These are phyloP conservation scores for Smittium culicis DNA, from an alignment of 371 early-diverging fungal species.

Conservation along the genomic window DNA sequence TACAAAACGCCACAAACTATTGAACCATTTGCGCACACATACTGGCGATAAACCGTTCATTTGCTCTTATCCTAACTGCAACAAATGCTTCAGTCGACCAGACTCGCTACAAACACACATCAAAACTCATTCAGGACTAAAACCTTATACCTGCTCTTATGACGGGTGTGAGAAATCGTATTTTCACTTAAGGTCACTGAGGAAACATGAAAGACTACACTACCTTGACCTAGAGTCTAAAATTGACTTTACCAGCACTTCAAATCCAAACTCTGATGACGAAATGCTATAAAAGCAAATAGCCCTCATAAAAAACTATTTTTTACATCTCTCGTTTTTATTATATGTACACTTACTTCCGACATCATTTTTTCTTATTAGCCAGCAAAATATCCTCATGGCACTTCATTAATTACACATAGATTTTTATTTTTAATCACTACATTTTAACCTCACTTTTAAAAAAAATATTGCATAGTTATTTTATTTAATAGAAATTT, in stretches of 20 bases:
- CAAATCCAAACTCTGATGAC: not conserved
- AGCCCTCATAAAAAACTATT: too few relatives aligned
- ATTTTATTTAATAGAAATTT: too few relatives aligned
- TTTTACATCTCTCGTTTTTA: too few relatives aligned
- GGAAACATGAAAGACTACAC: slow-evolving; percentile 9
- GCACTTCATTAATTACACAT: too few relatives aligned
- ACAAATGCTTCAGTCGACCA: slow-evolving; percentile 35
- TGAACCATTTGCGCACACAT: slow-evolving; percentile 28
- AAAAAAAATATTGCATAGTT: too few relatives aligned
- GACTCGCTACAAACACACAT: slow-evolving; percentile 10
- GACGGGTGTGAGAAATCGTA: slow-evolving; percentile 6
- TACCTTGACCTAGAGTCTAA: not conserved
- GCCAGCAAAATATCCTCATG: too few relatives aligned
- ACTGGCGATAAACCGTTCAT: slow-evolving; percentile 46
- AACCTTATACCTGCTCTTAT: slow-evolving; percentile 2
- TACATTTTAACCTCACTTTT: too few relatives aligned
- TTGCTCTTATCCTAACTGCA: slow-evolving; percentile 35
- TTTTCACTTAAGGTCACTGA: slow-evolving; percentile 4
- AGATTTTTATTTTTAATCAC: too few relatives aligned
- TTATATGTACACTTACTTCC: too few relatives aligned
- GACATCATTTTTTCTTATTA: too few relatives aligned
- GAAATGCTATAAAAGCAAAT: not conserved
- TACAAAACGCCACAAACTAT: slow-evolving; percentile 10
- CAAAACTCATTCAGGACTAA: slow-evolving; percentile 10
- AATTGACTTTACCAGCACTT: not conserved